Evolutionary conservation across 352 stramenopile species (phyloP), one percentile per base, ranked within the genome.

Genomic region (Phytophthora nicotianae): DNA sequence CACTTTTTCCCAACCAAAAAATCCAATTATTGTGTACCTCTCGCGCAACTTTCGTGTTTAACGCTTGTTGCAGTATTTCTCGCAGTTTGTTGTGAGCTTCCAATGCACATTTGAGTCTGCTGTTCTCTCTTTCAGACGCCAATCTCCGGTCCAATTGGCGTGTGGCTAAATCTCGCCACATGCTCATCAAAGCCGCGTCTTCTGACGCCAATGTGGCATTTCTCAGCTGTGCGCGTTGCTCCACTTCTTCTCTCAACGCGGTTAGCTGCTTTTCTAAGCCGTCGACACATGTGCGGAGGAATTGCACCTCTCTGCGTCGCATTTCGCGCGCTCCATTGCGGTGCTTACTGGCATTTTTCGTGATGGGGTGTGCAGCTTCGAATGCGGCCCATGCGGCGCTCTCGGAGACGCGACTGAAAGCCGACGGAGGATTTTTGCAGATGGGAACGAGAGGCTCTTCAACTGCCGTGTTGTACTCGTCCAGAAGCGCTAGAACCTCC

Each of bases 241-340:
- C 55, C 26, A 45, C 55, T 2, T 27, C 56, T 17, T 70, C 27
- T 55, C 48, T 50, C n/a, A 65, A n/a, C 9, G 62, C 49, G 6
- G 37, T 17, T n/a, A 70, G 9, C 8, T 65, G 62, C 33, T 47
- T 61, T 45, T 70, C 47, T 14, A 70, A 13, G 0, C 68, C 53
- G 43, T 59, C 58, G 42, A 65, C 41, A 47, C 61, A 49, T 23
- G 32, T 61, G 42, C 47, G 51, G 0, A 57, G 49, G 23, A 64
- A 78, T 58, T 61, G 45, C 24, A 78, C 56, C 62, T 78, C 70
- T 32, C 65, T 23, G 7, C 64, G 52, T 13, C 70, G 57, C 65
- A 70, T 60, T 52, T 78, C 70, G 0, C 70, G 51, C 11, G 70
- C 70, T 14, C 66, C 58, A n/a, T 78, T 78, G 40, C 58, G 65